phyloP scores from a whole-genome alignment of 2,329 filamentous ascomycete genomes.

The Ophiognomonia clavigignenti-juglandacearum region DNA sequence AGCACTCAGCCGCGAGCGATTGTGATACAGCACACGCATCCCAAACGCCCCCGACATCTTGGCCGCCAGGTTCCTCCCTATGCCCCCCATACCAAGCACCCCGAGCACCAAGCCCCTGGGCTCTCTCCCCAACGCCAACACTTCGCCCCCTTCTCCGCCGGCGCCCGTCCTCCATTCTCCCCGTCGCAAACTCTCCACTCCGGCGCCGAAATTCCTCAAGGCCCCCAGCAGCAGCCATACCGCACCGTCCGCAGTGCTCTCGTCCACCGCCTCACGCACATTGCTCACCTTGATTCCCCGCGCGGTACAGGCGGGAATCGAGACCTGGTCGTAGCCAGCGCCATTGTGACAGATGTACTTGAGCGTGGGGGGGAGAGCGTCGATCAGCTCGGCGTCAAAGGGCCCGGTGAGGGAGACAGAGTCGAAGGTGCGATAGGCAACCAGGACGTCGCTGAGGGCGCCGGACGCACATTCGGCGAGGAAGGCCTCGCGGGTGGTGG shows the following conservation, averaged over 20 bases:
- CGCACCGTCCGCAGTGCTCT: constrained; percentile 75
- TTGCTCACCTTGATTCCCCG: constrained; percentile 70
- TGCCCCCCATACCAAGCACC: constrained; percentile 82
- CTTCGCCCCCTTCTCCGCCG: constrained; percentile 33
- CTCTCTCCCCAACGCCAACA: constrained; percentile 65
- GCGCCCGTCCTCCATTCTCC: constrained; percentile 64
- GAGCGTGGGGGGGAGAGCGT: constrained; percentile 47
- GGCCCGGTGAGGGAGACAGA: constrained; percentile 61
- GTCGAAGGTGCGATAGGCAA: constrained; percentile 66
- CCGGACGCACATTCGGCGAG: constrained; percentile 63
- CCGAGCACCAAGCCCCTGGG: constrained; percentile 74
- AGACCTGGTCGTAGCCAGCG: constrained; percentile 81
- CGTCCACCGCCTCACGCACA: constrained; percentile 74
- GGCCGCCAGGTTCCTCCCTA: constrained; percentile 70
- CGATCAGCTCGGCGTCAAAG: constrained; percentile 66
- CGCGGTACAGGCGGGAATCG: constrained; percentile 64
- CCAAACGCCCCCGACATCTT: constrained; percentile 73
- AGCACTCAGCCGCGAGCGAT: constrained; percentile 56
- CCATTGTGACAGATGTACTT: constrained; percentile 60
- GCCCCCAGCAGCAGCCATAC: constrained; percentile 80
- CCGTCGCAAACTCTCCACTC: constrained; percentile 60
- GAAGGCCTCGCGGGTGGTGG: constrained; percentile 62
- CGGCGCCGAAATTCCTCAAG: constrained; percentile 65
- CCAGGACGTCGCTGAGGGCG: constrained; percentile 59
- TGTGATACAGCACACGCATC: constrained; percentile 72